Base-by-base conservation (phyloP, 2,329 filamentous ascomycete species). In the Nothopassalora personata region DNA sequence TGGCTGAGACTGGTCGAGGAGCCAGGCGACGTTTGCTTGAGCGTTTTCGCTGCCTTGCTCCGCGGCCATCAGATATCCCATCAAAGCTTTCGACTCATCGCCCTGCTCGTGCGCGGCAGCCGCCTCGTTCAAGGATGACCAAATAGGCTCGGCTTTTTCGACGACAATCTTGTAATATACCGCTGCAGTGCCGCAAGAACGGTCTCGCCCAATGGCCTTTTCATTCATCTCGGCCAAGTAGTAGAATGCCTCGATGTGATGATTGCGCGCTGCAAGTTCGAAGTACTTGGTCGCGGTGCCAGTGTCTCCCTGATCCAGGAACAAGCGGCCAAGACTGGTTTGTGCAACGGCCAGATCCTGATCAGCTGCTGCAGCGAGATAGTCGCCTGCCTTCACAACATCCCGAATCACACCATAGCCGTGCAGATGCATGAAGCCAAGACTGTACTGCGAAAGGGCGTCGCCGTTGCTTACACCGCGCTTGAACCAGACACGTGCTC, bases 1-100 rank as follows among this genome's bases (percentile, higher is more conserved):
- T 10, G 63, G 58, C 52, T 65, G 63, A 9, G 67, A 59, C 51
- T 90, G 85, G 69, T 97, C 92, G 4, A 97, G 82, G 60, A 97
- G 80, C 71, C 87, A 94, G 5, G 91, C 92, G 1, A 96, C 89
- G 61, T 97, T 97, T 54, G 91, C 90, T 74, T 97, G 92, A 0
- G 88, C 91, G 64, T 83, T 85, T 71, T 97, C 92, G 66, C 94
- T 96, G 13, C 92, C 92, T 74, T 96, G 91, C 72, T 97, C 92
- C 1, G 92, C 92, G 0, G 90, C 91, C 81, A 94, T 87, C 71
- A 96, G 83, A 64, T 91, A 92, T 55, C 87, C 82, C 18, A 96
- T 81, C 52, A 96, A 81, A 1, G 92, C 92, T 28, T 87, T 81
- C 67, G 96, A 90, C 31, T 85, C 80, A 69, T 96, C 89, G 4